Conservation (phyloP, 495 filamentous ascomycete species). For the Aspergillus egyptiacus region DNA sequence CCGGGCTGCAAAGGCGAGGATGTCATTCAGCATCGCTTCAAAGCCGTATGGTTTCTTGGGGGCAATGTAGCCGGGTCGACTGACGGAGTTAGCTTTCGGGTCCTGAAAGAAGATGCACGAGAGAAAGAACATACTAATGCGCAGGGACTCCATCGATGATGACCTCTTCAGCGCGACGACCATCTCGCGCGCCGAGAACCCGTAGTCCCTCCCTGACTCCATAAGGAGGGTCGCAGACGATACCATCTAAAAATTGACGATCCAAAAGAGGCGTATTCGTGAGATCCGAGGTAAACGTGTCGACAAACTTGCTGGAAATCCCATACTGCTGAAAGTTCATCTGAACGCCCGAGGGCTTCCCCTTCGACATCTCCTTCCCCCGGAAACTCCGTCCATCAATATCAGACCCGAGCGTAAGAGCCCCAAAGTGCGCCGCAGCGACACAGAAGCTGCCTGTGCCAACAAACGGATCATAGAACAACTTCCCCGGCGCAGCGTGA, state of each 20-base stretch:
- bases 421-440: slow-evolving; percentile 84
- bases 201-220: slow-evolving; percentile 90
- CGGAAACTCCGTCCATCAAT: slow-evolving; percentile 86
- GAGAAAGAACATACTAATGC: slow-evolving; percentile 52
- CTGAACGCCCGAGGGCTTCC: slow-evolving; percentile 46
- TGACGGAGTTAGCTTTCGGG: slow-evolving; percentile 21
- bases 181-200: slow-evolving; percentile 74
- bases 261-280: slow-evolving; percentile 76
- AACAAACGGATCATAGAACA: slow-evolving; percentile 91
- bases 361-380: slow-evolving; percentile 52
- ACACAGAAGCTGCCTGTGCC: slow-evolving; percentile 89
- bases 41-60: slow-evolving; percentile 92
- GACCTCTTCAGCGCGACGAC: slow-evolving; percentile 52
- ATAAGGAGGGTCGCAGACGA: slow-evolving; percentile 96
- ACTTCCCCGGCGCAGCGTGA: slow-evolving; percentile 69
- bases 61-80: slow-evolving; percentile 71
- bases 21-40: slow-evolving; percentile 78
- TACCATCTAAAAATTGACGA: slow-evolving; percentile 65
- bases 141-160: slow-evolving; percentile 63
- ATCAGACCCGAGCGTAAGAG: slow-evolving; percentile 73
- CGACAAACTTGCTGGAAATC: slow-evolving; percentile 55
- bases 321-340: slow-evolving; percentile 86
- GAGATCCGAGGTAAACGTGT: slow-evolving; percentile 77
- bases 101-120: neutral
- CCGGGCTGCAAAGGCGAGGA: slow-evolving; percentile 71